Base-by-base conservation (phyloP, 805 yeast species). In the Blastobotrys terrestris region DNA sequence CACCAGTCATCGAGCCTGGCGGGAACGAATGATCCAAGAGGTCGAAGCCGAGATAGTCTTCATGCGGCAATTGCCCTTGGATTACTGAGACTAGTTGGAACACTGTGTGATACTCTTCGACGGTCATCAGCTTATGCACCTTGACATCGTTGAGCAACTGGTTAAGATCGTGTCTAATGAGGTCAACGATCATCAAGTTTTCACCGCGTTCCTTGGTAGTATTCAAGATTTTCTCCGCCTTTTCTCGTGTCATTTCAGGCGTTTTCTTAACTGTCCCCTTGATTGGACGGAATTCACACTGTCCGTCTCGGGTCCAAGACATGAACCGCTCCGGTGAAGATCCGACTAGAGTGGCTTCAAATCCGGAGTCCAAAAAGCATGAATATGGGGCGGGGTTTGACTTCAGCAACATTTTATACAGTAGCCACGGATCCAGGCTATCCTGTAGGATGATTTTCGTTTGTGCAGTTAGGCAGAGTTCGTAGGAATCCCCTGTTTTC, bases 1-100 rank as follows among this genome's bases (percentile, higher is more conserved):
- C 99, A 2, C 99, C 99, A 0, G 99, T 94, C 99, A 94, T 94
- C 0, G 98, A 92, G 0, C 99, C 99, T 0, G 99, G 97, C 2
- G 99, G 99, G 39, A 95, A 72, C 0, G 96, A 81, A 54, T 80
- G 80, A 18, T 81, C 77, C 11, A 94, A 74, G 2, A 92, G 72
- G 65, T 94, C 98, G 20, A 91, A 71, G 0, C 98, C 99, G 11
- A 76, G 71, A 58, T 77, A 82, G 26, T 51, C 52, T 2, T 50
- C 54, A 3, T 18, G 49, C 1, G 54, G 57, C 22, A 84, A 67
- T 18, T 72, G 65, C 0, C 97, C 98, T 50, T 76, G 80, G 20
- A 94, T 88, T 1, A 87, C 96, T 44, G 95, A 86, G 1, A 94
- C 99, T 44, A 94, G 74, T 64, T 94, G 99, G 67, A 76, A 95